These are phyloP conservation scores for Mariannaea sp. DNA, from an alignment of 2,329 filamentous ascomycete genomes.

Conservation along the genomic window DNA sequence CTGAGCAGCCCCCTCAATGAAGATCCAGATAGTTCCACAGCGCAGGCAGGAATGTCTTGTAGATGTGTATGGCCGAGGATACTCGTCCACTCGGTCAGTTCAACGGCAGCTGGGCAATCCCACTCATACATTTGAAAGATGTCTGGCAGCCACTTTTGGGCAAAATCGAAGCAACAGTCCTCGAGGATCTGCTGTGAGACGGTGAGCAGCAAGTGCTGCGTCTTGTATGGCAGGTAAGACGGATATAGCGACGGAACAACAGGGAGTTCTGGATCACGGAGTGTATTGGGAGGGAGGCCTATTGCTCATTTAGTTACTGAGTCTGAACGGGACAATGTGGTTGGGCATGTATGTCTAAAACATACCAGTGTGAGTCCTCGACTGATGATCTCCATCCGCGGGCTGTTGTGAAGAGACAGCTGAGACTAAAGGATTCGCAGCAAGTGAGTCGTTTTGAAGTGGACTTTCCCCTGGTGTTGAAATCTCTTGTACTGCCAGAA, in stretches of 20 bases:
- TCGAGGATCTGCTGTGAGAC: conserved; percentile 1
- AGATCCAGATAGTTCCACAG: background rate
- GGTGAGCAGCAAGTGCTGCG: conserved; percentile 3
- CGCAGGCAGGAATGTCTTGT: background rate
- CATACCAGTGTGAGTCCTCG: too few species aligned
- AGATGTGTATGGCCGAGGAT: background rate
- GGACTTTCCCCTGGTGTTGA: background rate
- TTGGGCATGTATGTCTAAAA: too few species aligned
- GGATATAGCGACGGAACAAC: conserved; percentile 2
- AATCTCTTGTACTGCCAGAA: background rate
- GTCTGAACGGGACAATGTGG: too few species aligned
- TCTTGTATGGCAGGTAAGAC: background rate
- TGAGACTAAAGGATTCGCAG: too few species aligned
- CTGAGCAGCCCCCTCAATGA: background rate
- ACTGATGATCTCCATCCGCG: too few species aligned
- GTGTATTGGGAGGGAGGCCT: background rate
- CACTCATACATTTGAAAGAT: background rate
- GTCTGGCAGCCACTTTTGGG: conserved; percentile 1
- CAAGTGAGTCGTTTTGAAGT: background rate
- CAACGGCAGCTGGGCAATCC: conserved; percentile 6
- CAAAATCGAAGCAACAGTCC: conserved; percentile 10
- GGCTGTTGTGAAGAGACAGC: too few species aligned
- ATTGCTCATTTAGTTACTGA: background rate
- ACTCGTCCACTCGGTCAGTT: background rate
- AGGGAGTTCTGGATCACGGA: background rate